A percentile compares a stretch with the other conserved stretches of the same genome.
These are phyloP conservation scores for Gliomastix tumulicola DNA, from an alignment of 2,329 filamentous ascomycete species.

Conservation along the genomic window DNA sequence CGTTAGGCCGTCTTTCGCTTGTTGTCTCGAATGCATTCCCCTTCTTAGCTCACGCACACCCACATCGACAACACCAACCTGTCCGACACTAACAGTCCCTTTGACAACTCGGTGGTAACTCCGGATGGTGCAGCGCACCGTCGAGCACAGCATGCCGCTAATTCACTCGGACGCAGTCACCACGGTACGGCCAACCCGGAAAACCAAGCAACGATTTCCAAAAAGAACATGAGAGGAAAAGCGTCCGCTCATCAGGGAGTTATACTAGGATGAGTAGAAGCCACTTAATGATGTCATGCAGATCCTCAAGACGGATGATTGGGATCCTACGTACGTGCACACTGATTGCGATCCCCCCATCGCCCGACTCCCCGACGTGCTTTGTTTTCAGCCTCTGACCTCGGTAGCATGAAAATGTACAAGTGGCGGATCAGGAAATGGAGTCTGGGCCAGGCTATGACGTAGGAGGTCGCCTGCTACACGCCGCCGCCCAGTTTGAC, in stretches of 20 bases:
- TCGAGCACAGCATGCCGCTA: conserved; percentile 13
- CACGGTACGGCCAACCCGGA: conserved; percentile 5
- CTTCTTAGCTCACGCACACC: too few species aligned
- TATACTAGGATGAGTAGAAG: conserved; percentile 32
- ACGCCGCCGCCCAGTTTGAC: conserved; percentile 16
- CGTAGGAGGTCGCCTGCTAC: conserved; percentile 20
- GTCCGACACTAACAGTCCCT: too few species aligned
- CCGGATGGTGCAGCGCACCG: not conserved
- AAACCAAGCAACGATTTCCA: conserved; percentile 21
- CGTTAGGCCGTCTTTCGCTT: too few species aligned
- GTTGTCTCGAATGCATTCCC: too few species aligned
- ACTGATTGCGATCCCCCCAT: not conserved
- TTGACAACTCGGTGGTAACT: not conserved
- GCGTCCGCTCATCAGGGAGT: conserved; percentile 23
- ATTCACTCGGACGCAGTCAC: conserved; percentile 18
- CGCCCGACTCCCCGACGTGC: not conserved
- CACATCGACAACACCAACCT: too few species aligned
- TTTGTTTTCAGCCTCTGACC: not conserved
- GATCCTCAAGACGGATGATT: conserved; percentile 27
- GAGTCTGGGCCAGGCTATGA: conserved; percentile 33
- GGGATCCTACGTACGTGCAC: conserved; percentile 28
- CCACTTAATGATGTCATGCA: conserved; percentile 32
- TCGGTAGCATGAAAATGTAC: conserved; percentile 30
- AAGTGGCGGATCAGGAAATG: conserved; percentile 34
- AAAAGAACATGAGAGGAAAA: conserved; percentile 23